Conservation (phyloP, 495 filamentous ascomycete species). For the Aspergillus kassunensis region DNA sequence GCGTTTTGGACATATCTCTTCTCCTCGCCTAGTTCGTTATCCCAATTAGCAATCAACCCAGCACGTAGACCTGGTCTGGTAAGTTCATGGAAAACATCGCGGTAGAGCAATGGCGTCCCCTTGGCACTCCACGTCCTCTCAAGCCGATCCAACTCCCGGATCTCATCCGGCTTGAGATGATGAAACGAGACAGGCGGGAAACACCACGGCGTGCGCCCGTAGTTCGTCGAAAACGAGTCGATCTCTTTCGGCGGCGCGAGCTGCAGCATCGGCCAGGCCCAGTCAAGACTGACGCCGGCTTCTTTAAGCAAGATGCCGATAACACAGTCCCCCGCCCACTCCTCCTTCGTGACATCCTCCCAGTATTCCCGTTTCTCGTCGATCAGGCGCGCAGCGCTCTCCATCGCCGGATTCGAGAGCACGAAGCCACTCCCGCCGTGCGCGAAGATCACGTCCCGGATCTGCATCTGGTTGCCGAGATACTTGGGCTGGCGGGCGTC, state of each 20-base stretch:
- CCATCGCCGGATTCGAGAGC: slow-evolving; percentile 37
- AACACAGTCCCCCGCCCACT: slow-evolving; percentile 44
- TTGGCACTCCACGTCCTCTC: slow-evolving; percentile 37
- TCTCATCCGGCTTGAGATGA: slow-evolving; percentile 41
- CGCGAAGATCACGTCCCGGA: slow-evolving; percentile 47
- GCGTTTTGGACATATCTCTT: slow-evolving; percentile 11
- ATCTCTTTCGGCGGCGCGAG: slow-evolving; percentile 32
- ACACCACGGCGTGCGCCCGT: slow-evolving; percentile 44
- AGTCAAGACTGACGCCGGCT: slow-evolving; percentile 28
- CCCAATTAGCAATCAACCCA: slow-evolving; percentile 26
- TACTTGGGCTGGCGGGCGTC: slow-evolving; percentile 48
- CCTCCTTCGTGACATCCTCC: slow-evolving; percentile 24
- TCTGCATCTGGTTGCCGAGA: slow-evolving; percentile 52
- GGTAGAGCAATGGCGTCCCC: slow-evolving; percentile 9
- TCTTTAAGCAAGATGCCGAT: slow-evolving; percentile 41
- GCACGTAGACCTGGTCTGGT: not conserved
- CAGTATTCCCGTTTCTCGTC: slow-evolving; percentile 18
- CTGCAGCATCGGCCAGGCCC: slow-evolving; percentile 38
- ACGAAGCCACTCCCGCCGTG: slow-evolving; percentile 66
- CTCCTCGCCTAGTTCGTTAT: slow-evolving; percentile 21
- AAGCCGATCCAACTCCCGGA: slow-evolving; percentile 34
- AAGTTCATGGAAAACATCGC: slow-evolving; percentile 14
- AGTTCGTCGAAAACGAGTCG: slow-evolving; percentile 36
- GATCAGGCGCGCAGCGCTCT: slow-evolving; percentile 21
- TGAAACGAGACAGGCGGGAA: slow-evolving; percentile 45